Evolutionary conservation across 768 basidiomycete species (phyloP).

Genomic region (Phlebiopsis gigantea): DNA sequence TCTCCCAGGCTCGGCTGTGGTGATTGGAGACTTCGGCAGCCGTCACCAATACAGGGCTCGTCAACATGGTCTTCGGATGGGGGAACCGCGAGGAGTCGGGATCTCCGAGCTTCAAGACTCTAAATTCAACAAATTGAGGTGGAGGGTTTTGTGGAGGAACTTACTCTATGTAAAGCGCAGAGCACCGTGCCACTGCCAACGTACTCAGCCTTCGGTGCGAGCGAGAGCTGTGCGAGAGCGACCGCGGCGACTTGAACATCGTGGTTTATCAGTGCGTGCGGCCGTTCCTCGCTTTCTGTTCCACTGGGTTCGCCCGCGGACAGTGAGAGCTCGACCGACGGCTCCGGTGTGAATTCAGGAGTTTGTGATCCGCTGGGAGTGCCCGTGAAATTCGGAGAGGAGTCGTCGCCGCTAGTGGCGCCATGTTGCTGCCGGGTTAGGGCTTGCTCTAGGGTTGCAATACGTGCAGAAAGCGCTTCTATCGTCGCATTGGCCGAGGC

Average conservation of each 20-base stretch:
- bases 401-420: background rate
- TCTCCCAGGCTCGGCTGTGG: constrained; percentile 12
- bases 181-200: constrained; percentile 43
- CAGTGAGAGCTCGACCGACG: background rate
- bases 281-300: constrained; percentile 8
- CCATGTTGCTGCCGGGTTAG: constrained; percentile 2
- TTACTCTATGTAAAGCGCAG: constrained; percentile 42
- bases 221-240: constrained; percentile 36
- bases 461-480: constrained; percentile 19
- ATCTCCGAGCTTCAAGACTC: constrained; percentile 30
- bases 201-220: constrained; percentile 42
- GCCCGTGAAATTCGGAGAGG: too few species aligned
- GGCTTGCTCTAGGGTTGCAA: constrained; percentile 21
- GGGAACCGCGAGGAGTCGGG: constrained; percentile 28
- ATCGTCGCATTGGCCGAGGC: constrained; percentile 17
- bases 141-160: constrained; percentile 5
- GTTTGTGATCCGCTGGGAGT: background rate
- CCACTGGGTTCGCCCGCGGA: background rate
- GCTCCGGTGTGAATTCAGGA: background rate
- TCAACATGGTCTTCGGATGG: constrained; percentile 31
- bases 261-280: constrained; percentile 22
- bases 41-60: constrained; percentile 18
- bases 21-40: constrained; percentile 7
- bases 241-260: constrained; percentile 37
- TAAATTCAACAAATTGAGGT: constrained; percentile 7